phyloP scores from a whole-genome alignment of 352 stramenopile species.

The Elongisporangium anandrum region DNA sequence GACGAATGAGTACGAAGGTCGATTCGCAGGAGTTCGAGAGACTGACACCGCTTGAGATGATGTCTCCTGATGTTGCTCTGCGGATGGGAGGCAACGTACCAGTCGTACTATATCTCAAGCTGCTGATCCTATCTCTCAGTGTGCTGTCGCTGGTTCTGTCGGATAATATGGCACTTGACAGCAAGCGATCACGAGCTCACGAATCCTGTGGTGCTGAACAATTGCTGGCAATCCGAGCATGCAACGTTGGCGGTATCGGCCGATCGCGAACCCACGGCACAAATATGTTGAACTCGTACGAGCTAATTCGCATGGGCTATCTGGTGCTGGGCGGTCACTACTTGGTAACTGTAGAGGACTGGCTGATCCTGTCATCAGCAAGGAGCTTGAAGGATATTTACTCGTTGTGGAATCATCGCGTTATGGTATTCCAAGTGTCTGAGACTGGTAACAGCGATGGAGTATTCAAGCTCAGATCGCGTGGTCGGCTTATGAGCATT shows the following conservation, averaged over 20 bases:
- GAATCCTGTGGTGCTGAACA: not conserved
- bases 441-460: not conserved
- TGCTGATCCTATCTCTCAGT: constrained; percentile 11
- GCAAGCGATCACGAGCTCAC: not conserved
- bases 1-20: constrained; percentile 8
- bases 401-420: too few relatives aligned
- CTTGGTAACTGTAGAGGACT: constrained; percentile 9
- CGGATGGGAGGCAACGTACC: constrained; percentile 14
- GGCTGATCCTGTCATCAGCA: constrained; percentile 2
- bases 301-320: constrained; percentile 11
- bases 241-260: constrained; percentile 1
- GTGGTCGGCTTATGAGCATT: too few relatives aligned
- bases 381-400: too few relatives aligned
- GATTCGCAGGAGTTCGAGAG: constrained; percentile 3
- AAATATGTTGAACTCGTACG: not conserved
- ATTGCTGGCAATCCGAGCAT: not conserved
- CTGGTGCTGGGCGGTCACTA: constrained; percentile 6
- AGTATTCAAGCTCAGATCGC: not conserved
- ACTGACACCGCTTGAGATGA: constrained; percentile 9
- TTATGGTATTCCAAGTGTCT: too few relatives aligned
- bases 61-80: constrained; percentile 8
- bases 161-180: not conserved
- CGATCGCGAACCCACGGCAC: too few relatives aligned
- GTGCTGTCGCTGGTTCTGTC: constrained; percentile 6
- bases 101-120: constrained; percentile 14